Evolutionary conservation across 139 green algal species (phyloP).

Genomic region (Chlamydomonas incerta): DNA sequence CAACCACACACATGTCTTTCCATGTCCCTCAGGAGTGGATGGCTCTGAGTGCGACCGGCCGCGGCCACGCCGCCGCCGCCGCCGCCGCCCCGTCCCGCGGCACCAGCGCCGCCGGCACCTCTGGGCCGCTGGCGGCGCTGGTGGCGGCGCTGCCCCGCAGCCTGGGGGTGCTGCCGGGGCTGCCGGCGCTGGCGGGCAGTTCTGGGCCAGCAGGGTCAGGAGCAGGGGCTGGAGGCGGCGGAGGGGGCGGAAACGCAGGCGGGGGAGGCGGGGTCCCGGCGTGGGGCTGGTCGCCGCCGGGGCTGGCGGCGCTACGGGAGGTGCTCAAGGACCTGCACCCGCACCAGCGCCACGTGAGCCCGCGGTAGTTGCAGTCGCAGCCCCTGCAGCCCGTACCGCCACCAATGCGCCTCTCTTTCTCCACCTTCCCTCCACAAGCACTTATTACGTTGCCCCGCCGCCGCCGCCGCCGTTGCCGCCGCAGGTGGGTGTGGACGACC

Average conservation of each 20-base stretch:
- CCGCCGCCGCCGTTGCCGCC: background rate
- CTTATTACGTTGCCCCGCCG: too few relatives aligned
- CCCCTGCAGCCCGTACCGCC: too few relatives aligned
- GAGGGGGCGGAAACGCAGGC: too few relatives aligned
- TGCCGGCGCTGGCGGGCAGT: slow-evolving; percentile 7
- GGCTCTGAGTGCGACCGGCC: background rate
- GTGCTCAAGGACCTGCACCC: slow-evolving; percentile 61
- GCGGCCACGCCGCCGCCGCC: background rate
- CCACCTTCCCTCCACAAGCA: background rate
- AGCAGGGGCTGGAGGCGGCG: slow-evolving; percentile 37
- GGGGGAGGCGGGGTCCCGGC: too few relatives aligned
- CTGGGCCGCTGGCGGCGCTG: too few relatives aligned
- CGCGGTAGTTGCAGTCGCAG: background rate
- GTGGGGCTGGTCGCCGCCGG: slow-evolving; percentile 22
- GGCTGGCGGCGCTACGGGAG: slow-evolving; percentile 50
- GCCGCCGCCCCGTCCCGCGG: background rate
- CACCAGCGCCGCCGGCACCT: background rate
- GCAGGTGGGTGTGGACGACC: slow-evolving; percentile 77
- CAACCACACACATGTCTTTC: too few relatives aligned
- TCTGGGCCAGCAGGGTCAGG: slow-evolving; percentile 21
- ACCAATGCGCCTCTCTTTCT: too few relatives aligned
- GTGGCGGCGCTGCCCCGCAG: slow-evolving; percentile 14
- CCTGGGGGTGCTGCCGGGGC: background rate
- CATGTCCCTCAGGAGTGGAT: background rate
- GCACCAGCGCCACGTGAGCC: slow-evolving; percentile 54